Conservation (phyloP, 2,329 filamentous ascomycete genomes). For the Calonectria naviculata region DNA sequence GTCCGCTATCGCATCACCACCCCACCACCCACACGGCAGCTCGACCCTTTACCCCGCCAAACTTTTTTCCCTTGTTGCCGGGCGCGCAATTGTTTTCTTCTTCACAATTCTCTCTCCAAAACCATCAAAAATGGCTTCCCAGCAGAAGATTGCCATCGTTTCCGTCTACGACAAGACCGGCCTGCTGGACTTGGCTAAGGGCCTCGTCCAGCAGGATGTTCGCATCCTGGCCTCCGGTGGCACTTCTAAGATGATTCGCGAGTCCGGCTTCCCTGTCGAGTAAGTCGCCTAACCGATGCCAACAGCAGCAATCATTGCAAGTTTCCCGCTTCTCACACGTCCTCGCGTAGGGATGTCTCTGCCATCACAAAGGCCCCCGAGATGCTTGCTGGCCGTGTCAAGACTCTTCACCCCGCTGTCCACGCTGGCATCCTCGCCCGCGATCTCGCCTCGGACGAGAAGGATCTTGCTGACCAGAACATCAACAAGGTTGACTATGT, state of each 20-base stretch:
- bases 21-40: constrained; percentile 10
- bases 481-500: constrained; percentile 96
- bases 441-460: constrained; percentile 94
- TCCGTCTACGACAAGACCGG: constrained; percentile 99
- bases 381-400: constrained; percentile 87
- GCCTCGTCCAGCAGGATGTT: constrained; percentile 88
- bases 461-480: constrained; percentile 94
- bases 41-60: constrained; percentile 42
- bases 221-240: constrained; percentile 94
- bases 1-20: constrained; percentile 18
- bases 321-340: constrained; percentile 15
- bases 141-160: constrained; percentile 83
- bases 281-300: constrained; percentile 57
- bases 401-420: constrained; percentile 96
- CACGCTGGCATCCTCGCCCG: constrained; percentile 93
- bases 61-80: constrained; percentile 38
- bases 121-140: constrained; percentile 47
- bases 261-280: constrained; percentile 96
- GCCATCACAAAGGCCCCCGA: constrained; percentile 97
- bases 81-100: constrained; percentile 33
- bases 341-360: constrained; percentile 81
- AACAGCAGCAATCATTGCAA: neutral
- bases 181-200: constrained; percentile 90
- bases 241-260: constrained; percentile 95
- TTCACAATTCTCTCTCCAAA: constrained; percentile 22